These are phyloP conservation scores for Sporormia fimetaria DNA, from an alignment of 495 filamentous ascomycete genomes.

Conservation along the genomic window DNA sequence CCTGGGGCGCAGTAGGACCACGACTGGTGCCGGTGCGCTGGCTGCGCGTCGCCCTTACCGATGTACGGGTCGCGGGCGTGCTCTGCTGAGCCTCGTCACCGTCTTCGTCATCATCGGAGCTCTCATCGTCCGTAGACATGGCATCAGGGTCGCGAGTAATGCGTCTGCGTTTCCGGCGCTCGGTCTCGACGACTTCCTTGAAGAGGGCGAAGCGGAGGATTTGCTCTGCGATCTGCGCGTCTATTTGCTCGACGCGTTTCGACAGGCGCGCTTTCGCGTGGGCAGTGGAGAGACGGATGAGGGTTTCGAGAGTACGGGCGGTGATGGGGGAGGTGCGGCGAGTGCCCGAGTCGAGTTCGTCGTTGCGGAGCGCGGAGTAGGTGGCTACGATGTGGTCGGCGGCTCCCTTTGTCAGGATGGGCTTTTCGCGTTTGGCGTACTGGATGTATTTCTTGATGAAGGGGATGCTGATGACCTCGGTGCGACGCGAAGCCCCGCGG, in stretches of 20 bases:
- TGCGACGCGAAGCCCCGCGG: constrained; percentile 59
- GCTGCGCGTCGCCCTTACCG: constrained; percentile 43
- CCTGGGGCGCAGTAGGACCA: constrained; percentile 20
- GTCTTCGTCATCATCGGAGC: constrained; percentile 36
- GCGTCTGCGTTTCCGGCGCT: constrained; percentile 62
- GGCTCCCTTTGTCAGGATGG: constrained; percentile 81
- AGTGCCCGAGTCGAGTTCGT: constrained; percentile 89
- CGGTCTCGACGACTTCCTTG: constrained; percentile 89
- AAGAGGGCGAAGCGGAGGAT: constrained; percentile 94
- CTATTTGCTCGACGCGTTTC: constrained; percentile 81
- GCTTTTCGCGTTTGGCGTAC: constrained; percentile 90
- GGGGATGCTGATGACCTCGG: constrained; percentile 90
- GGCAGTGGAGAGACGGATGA: constrained; percentile 92
- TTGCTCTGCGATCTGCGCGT: constrained; percentile 76
- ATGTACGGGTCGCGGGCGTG: constrained; percentile 28
- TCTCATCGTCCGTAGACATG: constrained; percentile 30
- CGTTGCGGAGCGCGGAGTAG: constrained; percentile 91
- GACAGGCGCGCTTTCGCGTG: constrained; percentile 91
- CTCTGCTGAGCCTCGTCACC: constrained; percentile 37
- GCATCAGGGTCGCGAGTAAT: constrained; percentile 31
- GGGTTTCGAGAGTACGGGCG: constrained; percentile 89
- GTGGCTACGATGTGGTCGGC: constrained; percentile 83
- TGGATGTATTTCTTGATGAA: constrained; percentile 99
- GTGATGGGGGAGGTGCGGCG: constrained; percentile 91
- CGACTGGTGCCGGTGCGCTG: constrained; percentile 7